Conservation (phyloP, 164 flowering plant genomes). For the Umbellularia californica region DNA sequence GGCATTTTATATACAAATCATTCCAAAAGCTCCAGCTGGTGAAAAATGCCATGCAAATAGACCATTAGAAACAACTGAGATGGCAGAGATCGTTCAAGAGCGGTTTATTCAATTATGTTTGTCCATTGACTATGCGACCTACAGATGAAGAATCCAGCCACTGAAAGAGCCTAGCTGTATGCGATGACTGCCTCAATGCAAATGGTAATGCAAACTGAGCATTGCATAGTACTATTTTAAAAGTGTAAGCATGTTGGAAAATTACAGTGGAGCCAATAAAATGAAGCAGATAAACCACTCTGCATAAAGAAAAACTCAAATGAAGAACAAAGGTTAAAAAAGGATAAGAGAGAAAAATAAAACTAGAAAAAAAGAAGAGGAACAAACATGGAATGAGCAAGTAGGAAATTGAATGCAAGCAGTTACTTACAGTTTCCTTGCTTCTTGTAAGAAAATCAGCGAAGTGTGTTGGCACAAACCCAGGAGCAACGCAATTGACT, state of each 20-base stretch:
- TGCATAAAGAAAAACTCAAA: too few species aligned
- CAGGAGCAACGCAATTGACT: slow-evolving; percentile 92
- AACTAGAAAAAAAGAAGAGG: background rate
- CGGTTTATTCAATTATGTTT: too few species aligned
- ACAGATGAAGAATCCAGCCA: background rate
- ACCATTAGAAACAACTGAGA: background rate
- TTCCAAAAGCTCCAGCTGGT: too few species aligned
- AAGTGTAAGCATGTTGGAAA: background rate
- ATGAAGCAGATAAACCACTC: background rate
- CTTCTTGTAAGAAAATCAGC: slow-evolving; percentile 48
- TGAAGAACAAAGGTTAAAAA: background rate
- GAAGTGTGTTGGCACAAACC: slow-evolving; percentile 94
- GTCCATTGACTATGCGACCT: background rate
- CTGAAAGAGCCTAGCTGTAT: background rate
- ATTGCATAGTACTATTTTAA: background rate
- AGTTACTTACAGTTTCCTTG: slow-evolving; percentile 51
- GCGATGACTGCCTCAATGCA: background rate
- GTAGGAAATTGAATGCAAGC: background rate
- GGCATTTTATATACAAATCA: too few species aligned
- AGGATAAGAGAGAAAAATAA: background rate
- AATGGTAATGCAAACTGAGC: background rate
- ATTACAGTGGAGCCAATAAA: background rate
- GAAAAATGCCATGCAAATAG: background rate
- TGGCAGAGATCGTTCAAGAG: background rate
- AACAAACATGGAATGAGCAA: background rate